These are phyloP conservation scores for Naganishia vaughanmartiniae DNA, from an alignment of 768 basidiomycete species.

Conservation along the genomic window DNA sequence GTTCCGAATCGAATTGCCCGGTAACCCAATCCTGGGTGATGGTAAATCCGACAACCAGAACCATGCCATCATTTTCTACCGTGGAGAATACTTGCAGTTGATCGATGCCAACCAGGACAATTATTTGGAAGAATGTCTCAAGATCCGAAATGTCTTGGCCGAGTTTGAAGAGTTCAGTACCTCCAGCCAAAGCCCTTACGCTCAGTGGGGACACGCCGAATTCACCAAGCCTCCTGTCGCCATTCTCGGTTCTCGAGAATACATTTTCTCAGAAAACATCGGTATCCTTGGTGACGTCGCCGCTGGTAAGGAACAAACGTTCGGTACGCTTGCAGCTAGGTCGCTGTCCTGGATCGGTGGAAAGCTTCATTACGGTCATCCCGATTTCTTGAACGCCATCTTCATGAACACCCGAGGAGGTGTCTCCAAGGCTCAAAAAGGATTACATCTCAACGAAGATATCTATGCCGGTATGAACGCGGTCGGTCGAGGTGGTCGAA, in stretches of 20 bases:
- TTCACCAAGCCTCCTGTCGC: slow-evolving; percentile 86
- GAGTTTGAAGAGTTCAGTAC: slow-evolving; percentile 93
- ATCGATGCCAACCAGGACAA: slow-evolving; percentile 99
- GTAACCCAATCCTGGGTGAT: slow-evolving; percentile 97
- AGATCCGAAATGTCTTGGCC: slow-evolving; percentile 95
- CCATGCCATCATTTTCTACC: slow-evolving; percentile 98
- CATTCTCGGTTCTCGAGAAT: slow-evolving; percentile 97
- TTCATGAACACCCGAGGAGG: slow-evolving; percentile 99
- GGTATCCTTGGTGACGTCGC: slow-evolving; percentile 98
- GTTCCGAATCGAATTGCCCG: slow-evolving; percentile 96
- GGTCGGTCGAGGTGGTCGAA: slow-evolving; percentile 89
- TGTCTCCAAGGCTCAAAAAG: slow-evolving; percentile 98
- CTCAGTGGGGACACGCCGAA: slow-evolving; percentile 81
- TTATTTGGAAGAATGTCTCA: slow-evolving; percentile 98
- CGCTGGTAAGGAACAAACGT: slow-evolving; percentile 98
- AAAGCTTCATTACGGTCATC: slow-evolving; percentile 97
- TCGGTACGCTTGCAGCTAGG: slow-evolving; percentile 94
- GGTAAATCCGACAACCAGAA: slow-evolving; percentile 99
- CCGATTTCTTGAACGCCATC: slow-evolving; percentile 95
- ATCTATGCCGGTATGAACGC: slow-evolving; percentile 99
- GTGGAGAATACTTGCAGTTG: slow-evolving; percentile 97
- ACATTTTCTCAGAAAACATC: slow-evolving; percentile 99
- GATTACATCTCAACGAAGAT: slow-evolving; percentile 98
- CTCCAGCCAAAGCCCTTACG: slow-evolving; percentile 85
- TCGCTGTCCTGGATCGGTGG: slow-evolving; percentile 96